Base-by-base conservation (phyloP, 805 yeast genomes). In the Saccharomycopsis sp. region DNA sequence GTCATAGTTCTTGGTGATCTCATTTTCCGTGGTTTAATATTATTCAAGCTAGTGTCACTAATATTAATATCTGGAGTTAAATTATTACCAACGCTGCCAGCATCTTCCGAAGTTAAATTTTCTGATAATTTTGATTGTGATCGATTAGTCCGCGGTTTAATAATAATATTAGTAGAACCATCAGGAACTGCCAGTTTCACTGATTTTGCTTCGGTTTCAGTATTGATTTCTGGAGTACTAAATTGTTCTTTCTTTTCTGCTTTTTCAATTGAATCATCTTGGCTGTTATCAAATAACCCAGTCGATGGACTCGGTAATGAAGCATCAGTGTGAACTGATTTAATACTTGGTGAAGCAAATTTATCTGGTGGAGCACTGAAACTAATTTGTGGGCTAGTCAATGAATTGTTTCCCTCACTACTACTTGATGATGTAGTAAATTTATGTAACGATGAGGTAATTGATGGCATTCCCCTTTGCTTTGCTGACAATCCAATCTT, bases 1-100 rank as follows among this genome's bases (percentile, higher is more conserved):
- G 50, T 41, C 21, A 39, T 26, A 7, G 43, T 19, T 23, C 44
- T 32, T 3, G 50, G 47, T 5, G 48, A 45, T 33, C 22, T 32
- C 3, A 29, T 20, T 11, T 38, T 45, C 5, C 44, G 19, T 2
- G 27, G 40, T 29, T 42, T 26, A 3, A 24, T 19, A 22, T 40
- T 38, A 17, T 22, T 19, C 32, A 43, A 31, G 4, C 43, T 38
- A 11, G 31, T 23, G 4, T 28, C 38, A 33, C 47, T 43, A 17
- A 6, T 9, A 9, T 31, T 31, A 5, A 20, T n/a, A n/a, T n/a
- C n/a, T n/a, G n/a, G n/a, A n/a, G n/a, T n/a, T n/a, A n/a, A n/a
- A n/a, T n/a, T n/a, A n/a, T n/a, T n/a, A n/a, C n/a, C n/a, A n/a
- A n/a, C n/a, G n/a, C n/a, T n/a, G n/a, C n/a, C n/a, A n/a, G n/a